These are phyloP conservation scores for Mediolabrus comicus DNA, from an alignment of 108 stramenopile genomes.

Conservation along the genomic window DNA sequence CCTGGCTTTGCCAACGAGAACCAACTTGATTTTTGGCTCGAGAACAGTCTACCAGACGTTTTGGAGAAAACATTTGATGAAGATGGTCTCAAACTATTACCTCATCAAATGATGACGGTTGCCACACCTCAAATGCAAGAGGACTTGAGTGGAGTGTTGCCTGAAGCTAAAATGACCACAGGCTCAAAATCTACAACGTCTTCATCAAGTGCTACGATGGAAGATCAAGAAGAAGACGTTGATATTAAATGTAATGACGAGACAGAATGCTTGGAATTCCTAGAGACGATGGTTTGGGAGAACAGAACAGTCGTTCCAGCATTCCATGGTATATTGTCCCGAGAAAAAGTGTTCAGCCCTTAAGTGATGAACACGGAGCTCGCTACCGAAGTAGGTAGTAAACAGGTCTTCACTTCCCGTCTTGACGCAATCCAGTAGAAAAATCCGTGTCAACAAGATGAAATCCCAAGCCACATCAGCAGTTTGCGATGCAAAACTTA, in stretches of 20 bases:
- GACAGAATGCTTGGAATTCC: conserved; percentile 1
- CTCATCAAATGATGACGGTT: not conserved
- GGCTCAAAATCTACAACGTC: not conserved
- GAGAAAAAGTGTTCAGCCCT: not conserved
- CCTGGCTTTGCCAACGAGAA: conserved; percentile 41
- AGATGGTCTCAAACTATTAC: conserved; percentile 22
- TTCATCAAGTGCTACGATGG: not conserved
- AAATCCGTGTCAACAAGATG: too few species aligned
- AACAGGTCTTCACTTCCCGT: not conserved
- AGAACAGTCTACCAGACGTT: conserved; percentile 35
- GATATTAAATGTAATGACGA: conserved; percentile 6
- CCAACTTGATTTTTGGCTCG: conserved; percentile 38
- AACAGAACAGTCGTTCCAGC: conserved; percentile 31
- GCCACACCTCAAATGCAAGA: not conserved
- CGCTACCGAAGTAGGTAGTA: not conserved
- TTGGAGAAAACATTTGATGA: conserved; percentile 40
- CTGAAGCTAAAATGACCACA: not conserved
- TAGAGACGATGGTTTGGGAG: conserved; percentile 20
- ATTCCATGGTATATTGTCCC: conserved; percentile 10
- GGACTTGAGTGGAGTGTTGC: not conserved
- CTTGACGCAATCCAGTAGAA: not conserved
- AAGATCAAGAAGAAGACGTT: not conserved
- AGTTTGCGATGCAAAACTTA: too few species aligned
- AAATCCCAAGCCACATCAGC: not conserved
- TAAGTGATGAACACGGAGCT: not conserved